Base-by-base conservation (phyloP, 2,329 filamentous ascomycete species). In the Penicillium paneum region DNA sequence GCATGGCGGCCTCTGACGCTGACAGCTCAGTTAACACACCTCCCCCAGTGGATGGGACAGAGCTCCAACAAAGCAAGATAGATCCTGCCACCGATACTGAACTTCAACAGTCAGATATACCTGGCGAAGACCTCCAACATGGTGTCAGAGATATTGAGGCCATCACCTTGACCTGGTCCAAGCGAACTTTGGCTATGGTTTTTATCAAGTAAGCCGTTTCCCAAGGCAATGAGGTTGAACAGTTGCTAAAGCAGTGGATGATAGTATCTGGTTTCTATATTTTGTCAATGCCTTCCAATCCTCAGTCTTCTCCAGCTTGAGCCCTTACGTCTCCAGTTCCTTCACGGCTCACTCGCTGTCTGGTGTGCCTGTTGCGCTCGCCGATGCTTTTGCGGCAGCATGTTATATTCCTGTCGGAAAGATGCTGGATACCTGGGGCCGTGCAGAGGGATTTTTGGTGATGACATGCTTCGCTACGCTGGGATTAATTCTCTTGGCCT, bases 341-440 rank as follows among this genome's bases (percentile, higher is more conserved):
- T 83, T 78, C 58, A 57, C 73, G 32, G 65, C 71, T 5, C 81
- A 83, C 61, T 80, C 80, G 1, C 68, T 82, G 41, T 74, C 79
- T 0, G 72, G 79, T 0, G 76, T 80, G 11, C 80, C 79, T n/a
- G 68, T 66, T 39, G 77, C 84, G 53, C 73, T 84, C 32, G 72
- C 80, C 10, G 76, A 70, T 54, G 70, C 83, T 28, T 78, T 85
- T 36, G 76, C 76, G 32, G 83, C 80, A 21, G 72, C 83, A 29
- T 73, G 76, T 51, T 82, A 82, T 64, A 74, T 86, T 12, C 79
- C 82, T 1, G 73, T 83, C 21, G 81, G 82, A 50, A 86, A 85
- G 67, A 72, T 84, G 15, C 72, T 86, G 51, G 79, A 86, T 67
- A 71, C 82, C 24, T 85, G 79, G 76, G 83, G 81, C 35, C 80